Conservation (phyloP, 805 yeast species). For the Lipomyces mesembrius region DNA sequence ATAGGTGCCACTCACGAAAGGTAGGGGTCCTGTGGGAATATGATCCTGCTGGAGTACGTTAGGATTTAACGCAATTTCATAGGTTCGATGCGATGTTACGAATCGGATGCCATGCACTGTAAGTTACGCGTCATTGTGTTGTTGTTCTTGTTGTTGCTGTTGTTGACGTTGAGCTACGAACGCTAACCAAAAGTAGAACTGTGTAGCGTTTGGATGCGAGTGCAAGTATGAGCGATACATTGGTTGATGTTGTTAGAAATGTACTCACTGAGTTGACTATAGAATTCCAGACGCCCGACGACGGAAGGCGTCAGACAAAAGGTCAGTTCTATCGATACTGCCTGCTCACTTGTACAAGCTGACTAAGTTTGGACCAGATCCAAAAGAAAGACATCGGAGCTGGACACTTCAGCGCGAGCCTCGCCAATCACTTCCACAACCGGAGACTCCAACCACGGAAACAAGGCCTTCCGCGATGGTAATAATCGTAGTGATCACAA, state of each 20-base stretch:
- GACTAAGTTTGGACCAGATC: conserved; percentile 7
- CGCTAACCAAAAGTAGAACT: conserved; percentile 37
- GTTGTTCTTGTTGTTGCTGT: not conserved
- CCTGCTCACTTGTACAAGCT: not conserved
- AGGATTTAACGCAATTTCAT: not conserved
- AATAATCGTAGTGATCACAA: not conserved
- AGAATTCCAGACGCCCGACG: conserved; percentile 70
- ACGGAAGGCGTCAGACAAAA: conserved; percentile 71
- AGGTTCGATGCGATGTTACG: conserved; percentile 56
- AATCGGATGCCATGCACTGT: conserved; percentile 61
- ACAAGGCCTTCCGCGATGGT: not conserved
- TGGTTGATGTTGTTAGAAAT: not conserved
- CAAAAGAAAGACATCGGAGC: not conserved
- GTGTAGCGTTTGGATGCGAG: conserved; percentile 42
- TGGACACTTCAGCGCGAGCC: not conserved
- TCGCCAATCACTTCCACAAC: not conserved
- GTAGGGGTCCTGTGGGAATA: conserved; percentile 11
- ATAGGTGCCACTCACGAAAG: conserved; percentile 39
- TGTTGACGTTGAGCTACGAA: not conserved
- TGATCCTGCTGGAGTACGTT: not conserved
- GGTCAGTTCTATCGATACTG: conserved; percentile 57
- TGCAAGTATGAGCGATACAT: conserved; percentile 23
- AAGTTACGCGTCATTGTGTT: conserved; percentile 9
- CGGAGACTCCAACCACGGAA: not conserved
- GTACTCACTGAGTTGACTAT: conserved; percentile 60